A percentile compares a stretch with the other conserved stretches of the same genome.
phyloP scores from a whole-genome alignment of 495 filamentous ascomycete genomes.

The Trichocladium antarcticum region DNA sequence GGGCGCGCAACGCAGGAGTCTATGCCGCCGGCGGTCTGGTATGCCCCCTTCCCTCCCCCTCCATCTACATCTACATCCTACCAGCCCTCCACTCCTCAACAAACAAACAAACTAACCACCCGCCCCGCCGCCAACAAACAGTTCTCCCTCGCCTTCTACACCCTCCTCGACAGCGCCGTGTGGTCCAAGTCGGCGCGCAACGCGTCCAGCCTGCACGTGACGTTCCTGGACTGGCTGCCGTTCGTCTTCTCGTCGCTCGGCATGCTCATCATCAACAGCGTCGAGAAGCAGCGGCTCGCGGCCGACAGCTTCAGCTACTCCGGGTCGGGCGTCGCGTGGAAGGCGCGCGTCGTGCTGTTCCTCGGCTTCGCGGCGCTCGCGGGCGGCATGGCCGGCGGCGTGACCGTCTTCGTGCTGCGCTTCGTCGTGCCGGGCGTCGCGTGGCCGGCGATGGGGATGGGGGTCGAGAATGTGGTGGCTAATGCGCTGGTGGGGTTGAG shows the following conservation, averaged over 20 bases:
- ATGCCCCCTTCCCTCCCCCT: conserved; percentile 24
- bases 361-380: conserved; percentile 89
- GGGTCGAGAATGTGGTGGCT: conserved; percentile 80
- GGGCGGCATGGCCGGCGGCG: conserved; percentile 84
- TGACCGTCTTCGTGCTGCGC: conserved; percentile 83
- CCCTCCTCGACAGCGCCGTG: conserved; percentile 81
- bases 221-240: conserved; percentile 97
- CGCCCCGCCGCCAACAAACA: conserved; percentile 25
- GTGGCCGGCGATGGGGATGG: conserved; percentile 84
- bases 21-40: conserved; percentile 81
- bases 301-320: conserved; percentile 81
- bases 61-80: background rate
- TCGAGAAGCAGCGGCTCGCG: conserved; percentile 81
- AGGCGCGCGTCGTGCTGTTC: conserved; percentile 89
- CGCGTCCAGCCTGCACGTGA: conserved; percentile 74
- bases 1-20: conserved; percentile 70
- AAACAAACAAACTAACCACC: background rate
- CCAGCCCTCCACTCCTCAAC: background rate
- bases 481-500: conserved; percentile 74
- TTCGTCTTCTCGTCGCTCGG: conserved; percentile 87
- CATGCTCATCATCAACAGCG: conserved; percentile 98
- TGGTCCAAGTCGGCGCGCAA: conserved; percentile 75
- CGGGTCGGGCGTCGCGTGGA: conserved; percentile 85
- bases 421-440: conserved; percentile 69
- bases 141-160: conserved; percentile 97